These are phyloP conservation scores for Hyaloscypha finlandica DNA, from an alignment of 495 filamentous ascomycete species.

Conservation along the genomic window DNA sequence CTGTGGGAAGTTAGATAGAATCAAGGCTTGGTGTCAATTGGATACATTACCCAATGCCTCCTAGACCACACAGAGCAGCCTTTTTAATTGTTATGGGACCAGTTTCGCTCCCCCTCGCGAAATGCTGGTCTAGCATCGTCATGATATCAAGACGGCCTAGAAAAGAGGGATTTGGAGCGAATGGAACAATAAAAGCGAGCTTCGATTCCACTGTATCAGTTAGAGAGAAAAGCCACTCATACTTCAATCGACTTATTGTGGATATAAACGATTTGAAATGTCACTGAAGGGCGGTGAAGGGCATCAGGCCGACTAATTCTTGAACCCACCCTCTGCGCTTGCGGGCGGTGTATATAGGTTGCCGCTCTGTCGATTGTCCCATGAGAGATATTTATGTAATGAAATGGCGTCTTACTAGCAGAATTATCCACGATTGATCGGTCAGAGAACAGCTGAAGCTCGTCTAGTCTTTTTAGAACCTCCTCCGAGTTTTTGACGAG, in stretches of 20 bases:
- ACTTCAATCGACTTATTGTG: background rate
- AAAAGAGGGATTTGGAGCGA: conserved; percentile 42
- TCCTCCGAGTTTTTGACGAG: background rate
- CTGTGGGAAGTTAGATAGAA: conserved; percentile 28
- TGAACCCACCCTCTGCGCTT: background rate
- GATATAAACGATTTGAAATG: background rate
- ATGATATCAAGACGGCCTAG: conserved; percentile 42
- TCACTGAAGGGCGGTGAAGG: background rate
- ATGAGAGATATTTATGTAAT: background rate
- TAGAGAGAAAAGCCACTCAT: background rate
- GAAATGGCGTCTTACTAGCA: background rate
- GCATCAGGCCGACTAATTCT: background rate
- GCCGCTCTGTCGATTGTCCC: background rate
- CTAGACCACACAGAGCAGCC: conserved; percentile 35
- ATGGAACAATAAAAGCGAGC: conserved; percentile 28
- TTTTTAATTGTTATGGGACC: background rate
- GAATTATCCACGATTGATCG: background rate
- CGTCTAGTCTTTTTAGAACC: background rate
- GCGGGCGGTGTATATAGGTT: too few species aligned
- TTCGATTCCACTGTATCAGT: conserved; percentile 5
- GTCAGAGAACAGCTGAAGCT: background rate
- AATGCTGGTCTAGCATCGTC: conserved; percentile 34
- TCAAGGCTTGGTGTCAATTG: background rate
- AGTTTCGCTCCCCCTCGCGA: background rate
- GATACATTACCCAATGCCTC: conserved; percentile 46